phyloP scores from a whole-genome alignment of 495 filamentous ascomycete species.

The Daldinia concentrica region DNA sequence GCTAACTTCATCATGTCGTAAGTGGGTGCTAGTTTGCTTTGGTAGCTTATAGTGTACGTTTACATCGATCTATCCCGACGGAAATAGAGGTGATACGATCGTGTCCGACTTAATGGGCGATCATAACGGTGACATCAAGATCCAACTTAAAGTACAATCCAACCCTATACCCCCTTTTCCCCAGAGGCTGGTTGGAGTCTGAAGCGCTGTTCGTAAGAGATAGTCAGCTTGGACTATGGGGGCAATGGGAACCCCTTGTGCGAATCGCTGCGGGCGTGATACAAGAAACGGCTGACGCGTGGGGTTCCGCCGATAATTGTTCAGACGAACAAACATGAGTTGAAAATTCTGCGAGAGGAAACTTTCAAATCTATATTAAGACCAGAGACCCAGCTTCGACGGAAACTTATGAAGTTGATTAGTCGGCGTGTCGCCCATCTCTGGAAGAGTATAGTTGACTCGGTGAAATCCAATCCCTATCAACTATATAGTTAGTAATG shows the following conservation, averaged over 20 bases:
- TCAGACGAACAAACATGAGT: slow-evolving; percentile 39
- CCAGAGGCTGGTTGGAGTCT: slow-evolving; percentile 30
- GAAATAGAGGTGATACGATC: slow-evolving; percentile 12
- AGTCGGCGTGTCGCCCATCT: slow-evolving; percentile 33
- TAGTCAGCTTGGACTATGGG: slow-evolving; percentile 30
- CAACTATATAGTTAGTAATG: slow-evolving; percentile 1
- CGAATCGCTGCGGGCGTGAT: slow-evolving; percentile 37
- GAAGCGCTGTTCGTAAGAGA: slow-evolving; percentile 39
- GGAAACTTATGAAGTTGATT: slow-evolving; percentile 24
- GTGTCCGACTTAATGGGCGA: slow-evolving; percentile 23
- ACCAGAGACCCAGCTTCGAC: background rate
- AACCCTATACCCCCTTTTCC: slow-evolving; percentile 13
- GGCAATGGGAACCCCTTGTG: slow-evolving; percentile 41
- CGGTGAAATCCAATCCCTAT: slow-evolving; percentile 11
- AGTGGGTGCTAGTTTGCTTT: background rate
- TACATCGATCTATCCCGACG: slow-evolving; percentile 3
- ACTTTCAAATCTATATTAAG: slow-evolving; percentile 16
- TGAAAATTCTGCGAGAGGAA: slow-evolving; percentile 30
- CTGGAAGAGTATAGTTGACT: slow-evolving; percentile 5
- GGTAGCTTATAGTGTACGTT: background rate
- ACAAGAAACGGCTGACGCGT: slow-evolving; percentile 28
- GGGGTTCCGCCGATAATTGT: slow-evolving; percentile 19
- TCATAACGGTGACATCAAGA: slow-evolving; percentile 41
- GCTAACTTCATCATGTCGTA: slow-evolving; percentile 27
- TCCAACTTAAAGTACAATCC: slow-evolving; percentile 29